Base-by-base conservation (phyloP, 2,329 filamentous ascomycete genomes). In the Fusarium coffeatum region DNA sequence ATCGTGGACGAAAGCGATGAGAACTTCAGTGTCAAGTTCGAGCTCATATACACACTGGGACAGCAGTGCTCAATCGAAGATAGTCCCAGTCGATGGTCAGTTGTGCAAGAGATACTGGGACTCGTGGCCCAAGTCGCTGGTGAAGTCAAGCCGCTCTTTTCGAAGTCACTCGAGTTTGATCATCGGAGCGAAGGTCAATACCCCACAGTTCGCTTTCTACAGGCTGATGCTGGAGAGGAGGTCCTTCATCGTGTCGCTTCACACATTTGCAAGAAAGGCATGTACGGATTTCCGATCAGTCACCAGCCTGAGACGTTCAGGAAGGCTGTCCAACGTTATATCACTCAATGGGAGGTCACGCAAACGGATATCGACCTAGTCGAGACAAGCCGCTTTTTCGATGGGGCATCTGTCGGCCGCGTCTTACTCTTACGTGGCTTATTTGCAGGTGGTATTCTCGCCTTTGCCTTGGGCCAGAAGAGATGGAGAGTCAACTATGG, bases 401-500 rank as follows among this genome's bases (percentile, higher is more conserved):
- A 18, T 9, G 32, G 32, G 1, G 16, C 32, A 6, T 37, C 16
- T 6, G 0, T 37, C 5, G 16, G 32, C 1, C 32, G 32, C 1
- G 4, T 9, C 16, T 9, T 37, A 11, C 75, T 85, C 3, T 79
- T 76, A 49, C 80, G 85, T 0, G 85, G 93, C 2, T 74, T 93
- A 0, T 69, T 87, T 0, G 83, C 89, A 8, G 77, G 81, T 1
- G 85, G 87, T 0, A 79, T 92, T 0, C 71, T 92, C 0, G 70
- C 71, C 0, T 90, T 89, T 85, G 83, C 5, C 73, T 92, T 0
- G 86, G 76, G 78, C 0, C 77, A 86, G 53, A 92, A 91, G 73
- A 80, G 88, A 3, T 92, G 86, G 86, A 89, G 90, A 12, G 90
- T 93, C 0, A 82, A 87, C 32, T 93, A 89, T 53, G 88, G 88